Base-by-base conservation (phyloP, 108 stramenopile species). In the Fragilaria crotonensis region DNA sequence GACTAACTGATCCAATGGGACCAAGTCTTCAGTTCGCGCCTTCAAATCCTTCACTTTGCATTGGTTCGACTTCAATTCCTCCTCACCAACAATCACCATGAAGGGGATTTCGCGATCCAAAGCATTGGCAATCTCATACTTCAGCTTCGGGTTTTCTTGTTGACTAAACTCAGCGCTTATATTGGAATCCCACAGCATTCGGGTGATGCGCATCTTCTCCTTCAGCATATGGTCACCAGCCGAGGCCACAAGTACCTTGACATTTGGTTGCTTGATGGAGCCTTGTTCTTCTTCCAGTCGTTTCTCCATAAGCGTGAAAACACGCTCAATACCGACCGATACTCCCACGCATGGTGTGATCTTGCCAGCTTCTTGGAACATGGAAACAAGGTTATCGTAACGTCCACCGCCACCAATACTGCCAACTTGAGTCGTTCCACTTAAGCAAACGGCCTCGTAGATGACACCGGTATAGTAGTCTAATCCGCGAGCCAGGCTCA, bases 401-500 rank as follows among this genome's bases (percentile, higher is more conserved):
- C 95, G 71, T 26, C 95, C 95, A 9, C 95, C 93, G 5, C 89
- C 95, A 31, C 90, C 95, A 54, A 95, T 93, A 47, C 89, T 91
- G 54, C 94, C 94, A 25, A 95, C 87, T 66, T 92, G 79, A 4
- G 62, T 68, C 44, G 77, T 82, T 4, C 75, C 82, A 54, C 65
- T 77, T 75, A 81, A 78, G 52, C 79, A 81, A 5, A 95, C 87
- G 21, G 89, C 92, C 73, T 95, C 95, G 68, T 96, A 96, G 70
- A 96, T 96, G 33, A 94, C 77, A 25, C 95, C 95, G 20, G 93
- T 96, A 67, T 96, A 96, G 85, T 96, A 96, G 64, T 92, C 91
- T 44, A 96, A 76, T 14, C 95, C 95, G 5, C 95, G 78, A 5
- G 95, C 95, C 48, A 96, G 68, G 55, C 83, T 83, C 33, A 96